phyloP scores from a whole-genome alignment of 2,329 filamentous ascomycete species.

The Gyromitra esculenta region DNA sequence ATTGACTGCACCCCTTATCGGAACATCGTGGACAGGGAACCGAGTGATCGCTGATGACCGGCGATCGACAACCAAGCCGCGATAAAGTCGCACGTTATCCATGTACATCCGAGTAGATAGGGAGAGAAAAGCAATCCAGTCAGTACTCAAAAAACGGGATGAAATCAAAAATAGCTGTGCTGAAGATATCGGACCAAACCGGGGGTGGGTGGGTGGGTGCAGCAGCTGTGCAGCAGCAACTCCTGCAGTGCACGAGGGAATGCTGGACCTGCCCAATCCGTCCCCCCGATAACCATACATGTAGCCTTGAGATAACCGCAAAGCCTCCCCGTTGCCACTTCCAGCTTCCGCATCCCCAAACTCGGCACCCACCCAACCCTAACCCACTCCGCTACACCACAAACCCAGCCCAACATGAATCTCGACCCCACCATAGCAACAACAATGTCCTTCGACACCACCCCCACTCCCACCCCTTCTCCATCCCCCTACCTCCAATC shows the following conservation, averaged over 20 bases:
- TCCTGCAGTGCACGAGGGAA: too few species aligned
- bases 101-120: too few species aligned
- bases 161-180: too few species aligned
- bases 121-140: too few species aligned
- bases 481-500: constrained; percentile 51
- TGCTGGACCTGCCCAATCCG: too few species aligned
- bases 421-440: not conserved
- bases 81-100: not conserved
- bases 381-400: not conserved
- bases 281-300: too few species aligned
- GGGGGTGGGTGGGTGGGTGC: too few species aligned
- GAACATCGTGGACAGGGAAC: not conserved
- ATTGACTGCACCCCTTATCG: not conserved
- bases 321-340: not conserved
- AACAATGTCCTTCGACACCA: constrained; percentile 22
- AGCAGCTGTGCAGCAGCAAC: too few species aligned
- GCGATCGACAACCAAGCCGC: not conserved
- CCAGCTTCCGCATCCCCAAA: not conserved
- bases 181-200: too few species aligned
- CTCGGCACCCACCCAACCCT: constrained; percentile 7
- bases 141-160: too few species aligned
- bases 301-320: not conserved
- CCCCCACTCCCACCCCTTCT: constrained; percentile 34
- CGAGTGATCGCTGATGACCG: constrained; percentile 4
- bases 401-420: not conserved